A percentile compares a stretch with the other conserved stretches of the same genome.
These are phyloP conservation scores for Hanseniaspora singularis DNA, from an alignment of 805 yeast genomes.

Conservation along the genomic window DNA sequence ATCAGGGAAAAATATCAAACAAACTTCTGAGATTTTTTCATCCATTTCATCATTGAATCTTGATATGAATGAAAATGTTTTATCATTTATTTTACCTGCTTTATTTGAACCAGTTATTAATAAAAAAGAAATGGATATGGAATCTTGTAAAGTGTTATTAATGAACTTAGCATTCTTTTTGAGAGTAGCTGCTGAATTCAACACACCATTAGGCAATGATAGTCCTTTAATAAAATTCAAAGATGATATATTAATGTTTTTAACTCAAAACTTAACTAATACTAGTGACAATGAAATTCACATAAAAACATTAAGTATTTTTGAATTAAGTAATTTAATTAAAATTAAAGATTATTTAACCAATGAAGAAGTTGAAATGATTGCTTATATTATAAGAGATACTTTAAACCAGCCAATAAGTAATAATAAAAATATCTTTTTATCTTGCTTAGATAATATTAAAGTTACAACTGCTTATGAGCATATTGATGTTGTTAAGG, in stretches of 20 bases:
- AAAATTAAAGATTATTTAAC: constrained; percentile 39
- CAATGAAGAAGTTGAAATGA: constrained; percentile 44
- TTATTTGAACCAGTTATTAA: constrained; percentile 28
- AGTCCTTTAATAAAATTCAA: constrained; percentile 39
- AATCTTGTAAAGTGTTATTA: constrained; percentile 48
- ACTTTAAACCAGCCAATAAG: constrained; percentile 33
- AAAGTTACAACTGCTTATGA: constrained; percentile 29
- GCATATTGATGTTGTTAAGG: constrained; percentile 34
- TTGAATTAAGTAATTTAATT: constrained; percentile 49
- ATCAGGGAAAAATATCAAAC: constrained; percentile 45
- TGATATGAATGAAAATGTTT: constrained; percentile 37
- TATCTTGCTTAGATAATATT: constrained; percentile 45
- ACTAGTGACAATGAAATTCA: constrained; percentile 59
- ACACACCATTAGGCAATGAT: neutral
- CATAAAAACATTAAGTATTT: constrained; percentile 52
- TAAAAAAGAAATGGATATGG: constrained; percentile 33
- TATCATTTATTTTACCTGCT: constrained; percentile 36
- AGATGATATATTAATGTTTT: constrained; percentile 54
- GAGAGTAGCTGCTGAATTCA: constrained; percentile 20
- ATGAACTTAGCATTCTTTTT: constrained; percentile 50
- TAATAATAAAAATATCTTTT: constrained; percentile 36
- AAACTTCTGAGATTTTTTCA: constrained; percentile 50
- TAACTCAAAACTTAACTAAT: constrained; percentile 59
- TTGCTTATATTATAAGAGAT: constrained; percentile 56
- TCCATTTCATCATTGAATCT: constrained; percentile 40